Conservation (phyloP, 2,329 filamentous ascomycete genomes). For the Hypoxylon sp. region DNA sequence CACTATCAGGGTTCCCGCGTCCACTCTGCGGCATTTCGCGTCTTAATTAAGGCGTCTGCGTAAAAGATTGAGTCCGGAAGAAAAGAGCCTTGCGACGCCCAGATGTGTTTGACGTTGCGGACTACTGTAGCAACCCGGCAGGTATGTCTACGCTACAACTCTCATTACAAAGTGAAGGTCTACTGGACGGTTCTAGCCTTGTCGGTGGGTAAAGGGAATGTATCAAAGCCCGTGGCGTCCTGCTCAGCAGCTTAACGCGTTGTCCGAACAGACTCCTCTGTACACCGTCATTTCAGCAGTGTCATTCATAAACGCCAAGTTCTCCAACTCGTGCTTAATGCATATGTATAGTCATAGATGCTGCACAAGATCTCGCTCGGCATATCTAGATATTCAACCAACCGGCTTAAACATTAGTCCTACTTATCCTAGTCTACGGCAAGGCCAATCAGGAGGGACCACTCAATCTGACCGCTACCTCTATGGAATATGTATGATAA, state of each 20-base stretch:
- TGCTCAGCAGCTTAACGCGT: background rate
- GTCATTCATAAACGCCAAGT: background rate
- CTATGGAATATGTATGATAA: background rate
- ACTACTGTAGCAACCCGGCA: slow-evolving; percentile 1
- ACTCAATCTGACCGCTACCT: background rate
- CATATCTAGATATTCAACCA: background rate
- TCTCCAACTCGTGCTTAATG: background rate
- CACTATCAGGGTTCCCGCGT: background rate
- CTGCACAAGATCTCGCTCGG: background rate
- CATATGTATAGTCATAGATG: background rate
- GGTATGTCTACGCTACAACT: background rate
- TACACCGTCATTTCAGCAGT: background rate
- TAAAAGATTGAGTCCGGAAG: background rate
- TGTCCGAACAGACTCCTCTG: background rate
- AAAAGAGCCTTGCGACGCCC: background rate
- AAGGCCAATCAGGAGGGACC: background rate
- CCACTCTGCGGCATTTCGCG: slow-evolving; percentile 7
- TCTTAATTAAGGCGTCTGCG: slow-evolving; percentile 8
- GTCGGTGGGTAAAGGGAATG: background rate
- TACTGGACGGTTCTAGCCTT: background rate
- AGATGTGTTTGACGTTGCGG: background rate
- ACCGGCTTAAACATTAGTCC: background rate
- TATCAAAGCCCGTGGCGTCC: background rate
- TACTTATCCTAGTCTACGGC: background rate
- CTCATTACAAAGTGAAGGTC: background rate